phyloP scores from a whole-genome alignment of 129 eudicot genomes.

The Flaveria robusta region DNA sequence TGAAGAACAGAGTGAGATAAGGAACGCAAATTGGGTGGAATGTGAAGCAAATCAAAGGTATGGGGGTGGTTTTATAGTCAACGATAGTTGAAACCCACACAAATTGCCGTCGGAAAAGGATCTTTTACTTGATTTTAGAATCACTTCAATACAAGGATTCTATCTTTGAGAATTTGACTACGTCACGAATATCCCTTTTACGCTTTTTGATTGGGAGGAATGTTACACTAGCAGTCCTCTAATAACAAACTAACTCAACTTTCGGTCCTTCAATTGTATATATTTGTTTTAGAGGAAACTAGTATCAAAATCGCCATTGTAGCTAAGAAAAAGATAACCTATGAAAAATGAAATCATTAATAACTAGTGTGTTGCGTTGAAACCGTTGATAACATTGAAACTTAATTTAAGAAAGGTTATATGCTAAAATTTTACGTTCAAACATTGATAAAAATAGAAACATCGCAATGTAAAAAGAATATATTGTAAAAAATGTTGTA shows the following conservation, averaged over 20 bases:
- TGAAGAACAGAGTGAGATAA: conserved; percentile 12
- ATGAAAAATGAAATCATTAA: no score
- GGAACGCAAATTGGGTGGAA: neutral
- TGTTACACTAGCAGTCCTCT: neutral
- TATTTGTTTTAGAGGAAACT: neutral
- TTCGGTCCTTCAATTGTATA: neutral
- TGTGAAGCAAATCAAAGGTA: neutral
- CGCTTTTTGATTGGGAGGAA: neutral
- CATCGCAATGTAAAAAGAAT: no score
- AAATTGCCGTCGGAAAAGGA: conserved; percentile 13
- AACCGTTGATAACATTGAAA: no score
- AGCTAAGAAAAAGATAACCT: no score
- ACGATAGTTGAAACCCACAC: conserved; percentile 17
- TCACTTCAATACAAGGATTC: neutral
- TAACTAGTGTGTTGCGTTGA: no score
- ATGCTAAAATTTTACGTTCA: no score
- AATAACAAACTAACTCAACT: neutral
- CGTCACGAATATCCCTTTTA: neutral
- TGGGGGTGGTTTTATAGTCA: conserved; percentile 16
- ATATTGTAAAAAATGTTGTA: no score
- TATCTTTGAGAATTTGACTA: neutral
- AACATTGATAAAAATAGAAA: no score
- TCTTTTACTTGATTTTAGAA: neutral
- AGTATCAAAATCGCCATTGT: no score
- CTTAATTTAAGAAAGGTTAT: no score